A percentile compares a stretch with the other conserved stretches of the same genome.
These are phyloP conservation scores for Pleurotus eryngii DNA, from an alignment of 768 basidiomycete species.

Conservation along the genomic window DNA sequence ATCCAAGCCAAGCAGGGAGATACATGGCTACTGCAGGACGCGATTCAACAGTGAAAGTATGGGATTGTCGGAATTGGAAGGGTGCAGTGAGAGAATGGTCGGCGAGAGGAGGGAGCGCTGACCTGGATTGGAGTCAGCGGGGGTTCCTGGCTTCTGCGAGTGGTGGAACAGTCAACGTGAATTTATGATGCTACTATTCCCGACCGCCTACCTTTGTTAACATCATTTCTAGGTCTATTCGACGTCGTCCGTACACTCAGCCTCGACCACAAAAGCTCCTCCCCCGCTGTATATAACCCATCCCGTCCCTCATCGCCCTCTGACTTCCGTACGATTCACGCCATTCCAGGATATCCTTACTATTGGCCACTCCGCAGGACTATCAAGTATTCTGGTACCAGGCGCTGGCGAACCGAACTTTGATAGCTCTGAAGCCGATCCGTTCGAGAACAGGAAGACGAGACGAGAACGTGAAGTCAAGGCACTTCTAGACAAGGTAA, in stretches of 20 bases:
- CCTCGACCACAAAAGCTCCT: slow-evolving; percentile 42
- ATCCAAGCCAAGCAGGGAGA: slow-evolving; percentile 79
- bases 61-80: slow-evolving; percentile 98
- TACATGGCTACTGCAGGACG: slow-evolving; percentile 90
- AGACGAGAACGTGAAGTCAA: slow-evolving; percentile 90
- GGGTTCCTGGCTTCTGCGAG: slow-evolving; percentile 80
- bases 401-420: slow-evolving; percentile 94
- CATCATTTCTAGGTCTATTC: slow-evolving; percentile 61
- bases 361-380: slow-evolving; percentile 72
- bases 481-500: slow-evolving; percentile 82
- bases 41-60: slow-evolving; percentile 89
- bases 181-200: slow-evolving; percentile 17
- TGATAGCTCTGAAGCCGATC: slow-evolving; percentile 91
- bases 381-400: slow-evolving; percentile 86
- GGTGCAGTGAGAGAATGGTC: slow-evolving; percentile 78
- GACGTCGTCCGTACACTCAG: slow-evolving; percentile 58
- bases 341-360: slow-evolving; percentile 87
- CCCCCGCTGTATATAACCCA: slow-evolving; percentile 91
- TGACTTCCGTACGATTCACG: slow-evolving; percentile 75
- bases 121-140: slow-evolving; percentile 81
- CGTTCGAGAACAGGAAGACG: slow-evolving; percentile 81
- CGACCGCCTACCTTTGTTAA: neutral
- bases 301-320: slow-evolving; percentile 74
- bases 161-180: slow-evolving; percentile 81
- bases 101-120: slow-evolving; percentile 62